A percentile compares a stretch with the other conserved stretches of the same genome.
phyloP scores from a whole-genome alignment of 371 early-diverging fungal species.

The Batrachochytrium dendrobatidis region DNA sequence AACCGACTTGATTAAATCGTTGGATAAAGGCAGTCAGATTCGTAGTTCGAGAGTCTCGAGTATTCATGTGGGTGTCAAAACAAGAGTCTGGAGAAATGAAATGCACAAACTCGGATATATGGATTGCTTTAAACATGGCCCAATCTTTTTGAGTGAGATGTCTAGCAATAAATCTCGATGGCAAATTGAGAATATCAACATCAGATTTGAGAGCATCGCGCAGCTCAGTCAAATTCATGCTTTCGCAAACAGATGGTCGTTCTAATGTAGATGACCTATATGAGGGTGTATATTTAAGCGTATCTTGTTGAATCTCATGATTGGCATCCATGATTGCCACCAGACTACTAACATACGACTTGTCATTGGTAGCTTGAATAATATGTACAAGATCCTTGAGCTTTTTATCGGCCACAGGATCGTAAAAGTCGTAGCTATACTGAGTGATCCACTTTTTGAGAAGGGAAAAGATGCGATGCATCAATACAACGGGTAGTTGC shows the following conservation, averaged over 20 bases:
- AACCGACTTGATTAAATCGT: conserved; percentile 36
- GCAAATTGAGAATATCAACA: background rate
- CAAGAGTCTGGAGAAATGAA: conserved; percentile 14
- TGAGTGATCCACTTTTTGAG: background rate
- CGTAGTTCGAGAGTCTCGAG: background rate
- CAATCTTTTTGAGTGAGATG: conserved; percentile 26
- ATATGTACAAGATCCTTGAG: background rate
- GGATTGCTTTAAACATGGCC: conserved; percentile 23
- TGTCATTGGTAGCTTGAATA: background rate
- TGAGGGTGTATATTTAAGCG: too few relatives aligned
- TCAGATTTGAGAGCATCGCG: background rate
- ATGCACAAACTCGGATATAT: conserved; percentile 23
- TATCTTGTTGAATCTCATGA: too few relatives aligned
- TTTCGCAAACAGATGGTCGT: background rate
- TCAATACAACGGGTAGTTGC: conserved; percentile 2
- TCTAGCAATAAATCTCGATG: conserved; percentile 15
- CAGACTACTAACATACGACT: background rate
- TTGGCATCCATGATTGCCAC: background rate
- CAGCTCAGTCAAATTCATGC: background rate
- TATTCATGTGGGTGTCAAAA: background rate
- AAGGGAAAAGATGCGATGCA: conserved; percentile 3
- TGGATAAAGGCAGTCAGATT: conserved; percentile 24
- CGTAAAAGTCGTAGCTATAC: background rate
- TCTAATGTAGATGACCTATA: background rate
- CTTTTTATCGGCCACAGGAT: too few relatives aligned